Base-by-base conservation (phyloP, 2,329 filamentous ascomycete species). In the Aspergillus sergii region DNA sequence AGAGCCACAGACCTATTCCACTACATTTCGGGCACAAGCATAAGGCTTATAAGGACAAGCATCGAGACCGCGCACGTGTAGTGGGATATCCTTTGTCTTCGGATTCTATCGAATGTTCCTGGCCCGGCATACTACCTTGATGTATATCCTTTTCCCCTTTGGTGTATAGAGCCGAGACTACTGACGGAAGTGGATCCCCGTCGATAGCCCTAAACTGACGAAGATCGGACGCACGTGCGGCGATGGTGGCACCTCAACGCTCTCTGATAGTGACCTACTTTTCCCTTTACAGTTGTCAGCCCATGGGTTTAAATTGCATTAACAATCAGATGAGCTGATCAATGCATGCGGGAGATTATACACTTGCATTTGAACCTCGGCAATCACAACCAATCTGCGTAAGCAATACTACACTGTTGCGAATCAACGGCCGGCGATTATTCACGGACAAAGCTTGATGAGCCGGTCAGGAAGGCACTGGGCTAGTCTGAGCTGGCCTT, bases 71-170 rank as follows among this genome's bases (percentile, higher is more conserved):
- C 6, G 46, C 46, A 50, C 23, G 46, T 50, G 46, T 19, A 10
- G 14, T 50, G 5, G 16, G 4, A 11, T 30, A 28, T 19, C 8
- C 8, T 4, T 30, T 30, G 5, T n/a, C 23, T 16, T 19, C 23
- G 4, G 6, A 14, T 11, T 50, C 11, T 50, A 16, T 48, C 23
- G 0, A 19, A 28, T 50, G 46, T 50, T 11, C 46, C 26, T 50
- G 26, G 8, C 46, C 14, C 30, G 46, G 12, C 21, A 48, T 28
- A 28, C 26, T 23, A 54, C 19, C 9, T 36, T 8, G 3, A 36
- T 54, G 51, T n/a, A 36, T 19, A 54, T 54, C 51, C 28, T 36
- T 54, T 54, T n/a, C 51, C 51, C 8, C 19, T 19, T 54, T 54
- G 19, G 51, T 21, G 14, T n/a, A 2, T 0, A 23, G 19, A 8